Evolutionary conservation across 352 stramenopile species (phyloP), one percentile per base, ranked within the genome.

Genomic region (Halophytophthora batemanensis): DNA sequence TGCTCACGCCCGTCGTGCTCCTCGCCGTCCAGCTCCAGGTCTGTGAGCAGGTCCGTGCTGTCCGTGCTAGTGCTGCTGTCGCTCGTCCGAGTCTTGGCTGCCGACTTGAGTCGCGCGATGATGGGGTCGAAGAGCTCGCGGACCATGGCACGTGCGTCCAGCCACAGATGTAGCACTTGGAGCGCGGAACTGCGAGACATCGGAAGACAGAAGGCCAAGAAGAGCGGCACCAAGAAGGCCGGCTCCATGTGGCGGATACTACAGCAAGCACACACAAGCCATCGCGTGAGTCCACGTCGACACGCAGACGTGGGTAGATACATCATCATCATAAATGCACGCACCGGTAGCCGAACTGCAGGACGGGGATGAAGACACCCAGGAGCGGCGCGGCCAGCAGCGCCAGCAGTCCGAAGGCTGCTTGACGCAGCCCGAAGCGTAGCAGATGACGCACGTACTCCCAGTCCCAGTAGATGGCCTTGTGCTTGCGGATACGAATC

Each of bases 91-190:
- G 62, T 46, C 46, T 72, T 70, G 19, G 67, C 53, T 14, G 66
- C 61, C 14, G 69, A 74, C 48, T 87, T 90, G 37, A 86, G 61
- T 2, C 79, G 74, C 19, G 79, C 59, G 31, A 87, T 76, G 38
- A 90, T 77, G 3, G 79, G 79, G 18, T 87, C 76, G 38, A 80
- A 87, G 22, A 90, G 66, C 47, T 90, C 79, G 15, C 79, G 79
- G 18, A 78, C 73, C 56, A 90, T 77, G 6, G 73, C 67, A 12
- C 76, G 72, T 13, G 76, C 72, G 43, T 86, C 78, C 28, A 86
- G 63, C 79, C 79, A 90, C 25, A 86, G 53, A 41, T 79, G 72
- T 2, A 90, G 71, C 22, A 80, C 41, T 39, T 76, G 61, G 5
- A 82, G 54, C 11, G 79, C 70, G 5, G 60, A 17, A n/a, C 56